These are phyloP conservation scores for Rhynchosporium graminicola DNA, from an alignment of 2,329 filamentous ascomycete genomes.

Conservation along the genomic window DNA sequence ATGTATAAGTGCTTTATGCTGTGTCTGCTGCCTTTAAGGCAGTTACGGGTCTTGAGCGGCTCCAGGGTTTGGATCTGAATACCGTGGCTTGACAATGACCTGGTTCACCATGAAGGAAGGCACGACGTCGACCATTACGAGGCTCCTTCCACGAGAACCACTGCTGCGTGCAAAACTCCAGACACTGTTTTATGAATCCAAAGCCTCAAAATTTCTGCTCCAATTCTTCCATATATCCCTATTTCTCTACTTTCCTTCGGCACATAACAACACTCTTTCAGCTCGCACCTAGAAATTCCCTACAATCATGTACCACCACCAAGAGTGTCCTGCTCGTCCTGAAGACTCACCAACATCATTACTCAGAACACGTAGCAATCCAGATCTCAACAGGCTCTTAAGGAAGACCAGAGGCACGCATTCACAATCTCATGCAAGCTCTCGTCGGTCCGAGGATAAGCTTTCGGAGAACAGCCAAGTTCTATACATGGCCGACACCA, in stretches of 20 bases:
- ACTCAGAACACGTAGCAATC: constrained; percentile 4
- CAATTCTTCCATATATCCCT: neutral
- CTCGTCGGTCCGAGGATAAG: constrained; percentile 17
- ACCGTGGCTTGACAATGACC: neutral
- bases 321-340: neutral
- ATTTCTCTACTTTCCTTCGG: neutral
- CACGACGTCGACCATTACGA: neutral
- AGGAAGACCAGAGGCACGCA: neutral
- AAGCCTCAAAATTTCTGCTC: neutral
- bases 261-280: neutral
- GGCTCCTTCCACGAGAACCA: neutral
- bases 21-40: too few species aligned
- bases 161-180: neutral
- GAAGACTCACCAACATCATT: constrained; percentile 12
- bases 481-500: constrained; percentile 29
- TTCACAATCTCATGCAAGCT: neutral
- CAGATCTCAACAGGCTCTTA: constrained; percentile 14
- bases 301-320: neutral
- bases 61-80: too few species aligned
- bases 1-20: too few species aligned
- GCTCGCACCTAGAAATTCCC: neutral
- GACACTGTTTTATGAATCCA: neutral
- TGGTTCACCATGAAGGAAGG: neutral
- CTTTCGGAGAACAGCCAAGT: constrained; percentile 33
- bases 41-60: too few species aligned